phyloP scores from a whole-genome alignment of 345 rosid species.

The Eucalyptus cloeziana region DNA sequence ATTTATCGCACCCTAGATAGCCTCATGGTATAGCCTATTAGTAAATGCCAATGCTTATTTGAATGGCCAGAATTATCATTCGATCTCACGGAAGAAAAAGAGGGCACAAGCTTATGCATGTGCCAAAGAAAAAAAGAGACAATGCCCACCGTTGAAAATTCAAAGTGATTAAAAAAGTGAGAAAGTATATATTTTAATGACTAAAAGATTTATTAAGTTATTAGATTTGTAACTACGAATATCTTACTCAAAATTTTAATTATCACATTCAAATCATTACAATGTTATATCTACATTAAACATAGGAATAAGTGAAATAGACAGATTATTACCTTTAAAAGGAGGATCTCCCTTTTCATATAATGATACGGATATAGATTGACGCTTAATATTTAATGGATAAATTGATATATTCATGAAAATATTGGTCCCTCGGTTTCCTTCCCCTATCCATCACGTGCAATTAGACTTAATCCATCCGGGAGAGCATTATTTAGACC shows the following conservation, averaged over 20 bases:
- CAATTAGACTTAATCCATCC: not conserved
- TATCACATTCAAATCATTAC: not conserved
- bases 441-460: not conserved
- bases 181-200: too few relatives aligned
- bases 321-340: too few relatives aligned
- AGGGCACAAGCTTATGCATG: too few relatives aligned
- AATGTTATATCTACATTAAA: too few relatives aligned
- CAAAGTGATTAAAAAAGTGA: too few relatives aligned
- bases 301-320: not conserved
- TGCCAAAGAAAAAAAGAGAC: rapidly evolving
- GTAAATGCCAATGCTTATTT: too few relatives aligned
- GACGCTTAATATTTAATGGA: not conserved
- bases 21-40: too few relatives aligned
- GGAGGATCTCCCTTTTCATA: not conserved
- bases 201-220: too few relatives aligned
- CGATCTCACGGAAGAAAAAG: too few relatives aligned
- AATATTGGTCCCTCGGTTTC: not conserved
- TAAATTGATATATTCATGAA: not conserved
- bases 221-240: too few relatives aligned
- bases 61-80: too few relatives aligned
- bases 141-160: rapidly evolving
- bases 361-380: rapidly evolving
- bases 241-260: too few relatives aligned
- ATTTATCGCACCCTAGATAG: rapidly evolving
- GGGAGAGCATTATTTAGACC: not conserved